A percentile compares a stretch with the other conserved stretches of the same genome.
phyloP scores from a whole-genome alignment of 2,329 filamentous ascomycete species.

The Scedosporium minutisporum region DNA sequence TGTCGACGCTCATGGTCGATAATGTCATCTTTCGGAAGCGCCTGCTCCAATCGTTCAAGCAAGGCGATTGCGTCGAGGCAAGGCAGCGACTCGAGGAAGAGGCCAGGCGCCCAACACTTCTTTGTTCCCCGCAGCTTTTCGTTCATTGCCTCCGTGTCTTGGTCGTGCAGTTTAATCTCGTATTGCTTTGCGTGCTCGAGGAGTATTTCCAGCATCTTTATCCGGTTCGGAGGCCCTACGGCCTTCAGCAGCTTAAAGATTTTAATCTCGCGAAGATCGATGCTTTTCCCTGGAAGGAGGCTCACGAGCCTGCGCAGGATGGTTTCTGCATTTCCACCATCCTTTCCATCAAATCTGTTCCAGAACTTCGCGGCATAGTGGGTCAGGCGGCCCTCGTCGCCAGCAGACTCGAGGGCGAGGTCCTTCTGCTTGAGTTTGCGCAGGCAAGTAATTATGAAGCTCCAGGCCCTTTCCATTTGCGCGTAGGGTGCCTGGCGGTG shows the following conservation, averaged over 20 bases:
- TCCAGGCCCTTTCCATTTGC: neutral
- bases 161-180: neutral
- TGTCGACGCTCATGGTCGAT: neutral
- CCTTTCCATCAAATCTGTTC: neutral
- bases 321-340: neutral
- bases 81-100: neutral
- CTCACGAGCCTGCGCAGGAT: neutral
- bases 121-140: neutral
- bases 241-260: neutral
- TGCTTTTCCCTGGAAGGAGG: neutral
- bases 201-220: neutral
- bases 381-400: neutral
- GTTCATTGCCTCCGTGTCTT: neutral
- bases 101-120: neutral
- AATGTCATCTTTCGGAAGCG: neutral
- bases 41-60: neutral
- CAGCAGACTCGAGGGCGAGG: neutral
- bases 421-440: neutral
- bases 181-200: neutral
- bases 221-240: neutral
- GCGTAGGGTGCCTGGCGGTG: neutral
- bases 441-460: neutral
- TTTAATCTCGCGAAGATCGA: neutral
- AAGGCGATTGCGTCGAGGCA: neutral
- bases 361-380: neutral